A percentile compares a stretch with the other conserved stretches of the same genome.
phyloP scores from a whole-genome alignment of 2,329 filamentous ascomycete species.

The Bertia moriformis region DNA sequence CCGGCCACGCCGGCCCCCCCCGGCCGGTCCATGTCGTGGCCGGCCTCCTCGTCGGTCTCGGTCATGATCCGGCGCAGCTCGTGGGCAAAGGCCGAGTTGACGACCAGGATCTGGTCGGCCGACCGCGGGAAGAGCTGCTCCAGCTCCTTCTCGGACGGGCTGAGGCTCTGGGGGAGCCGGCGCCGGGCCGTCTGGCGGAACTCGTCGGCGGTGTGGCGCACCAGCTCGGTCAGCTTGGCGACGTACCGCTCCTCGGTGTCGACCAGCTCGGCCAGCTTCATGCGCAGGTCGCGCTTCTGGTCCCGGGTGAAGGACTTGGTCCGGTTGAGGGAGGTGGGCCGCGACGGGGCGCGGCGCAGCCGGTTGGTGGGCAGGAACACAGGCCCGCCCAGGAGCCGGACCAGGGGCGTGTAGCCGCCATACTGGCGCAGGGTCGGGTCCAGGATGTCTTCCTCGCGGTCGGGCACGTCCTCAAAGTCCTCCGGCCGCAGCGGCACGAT shows the following conservation, averaged over 20 bases:
- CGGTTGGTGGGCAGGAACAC: slow-evolving; percentile 78
- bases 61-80: slow-evolving; percentile 66
- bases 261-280: slow-evolving; percentile 79
- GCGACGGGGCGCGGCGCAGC: slow-evolving; percentile 73
- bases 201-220: slow-evolving; percentile 66
- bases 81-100: slow-evolving; percentile 70
- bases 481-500: slow-evolving; percentile 51
- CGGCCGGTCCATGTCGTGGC: slow-evolving; percentile 57
- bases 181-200: slow-evolving; percentile 57
- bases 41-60: slow-evolving; percentile 63
- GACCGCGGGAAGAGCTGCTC: slow-evolving; percentile 69
- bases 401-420: slow-evolving; percentile 60
- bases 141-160: slow-evolving; percentile 58
- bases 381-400: slow-evolving; percentile 69
- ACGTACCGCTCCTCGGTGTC: slow-evolving; percentile 94
- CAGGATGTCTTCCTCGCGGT: slow-evolving; percentile 51
- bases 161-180: slow-evolving; percentile 44
- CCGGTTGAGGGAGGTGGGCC: slow-evolving; percentile 65
- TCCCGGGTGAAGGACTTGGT: slow-evolving; percentile 64
- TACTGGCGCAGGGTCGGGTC: slow-evolving; percentile 57
- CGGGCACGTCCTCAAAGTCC: slow-evolving; percentile 41
- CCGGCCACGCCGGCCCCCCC: slow-evolving; percentile 28
- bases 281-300: slow-evolving; percentile 71
- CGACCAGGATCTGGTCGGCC: slow-evolving; percentile 63
- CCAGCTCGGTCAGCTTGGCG: slow-evolving; percentile 68